Percentiles rank a stretch among this genome's conserved stretches.
These are phyloP conservation scores for Clitopilus hobsonii DNA, from an alignment of 768 basidiomycete species.

Conservation along the genomic window DNA sequence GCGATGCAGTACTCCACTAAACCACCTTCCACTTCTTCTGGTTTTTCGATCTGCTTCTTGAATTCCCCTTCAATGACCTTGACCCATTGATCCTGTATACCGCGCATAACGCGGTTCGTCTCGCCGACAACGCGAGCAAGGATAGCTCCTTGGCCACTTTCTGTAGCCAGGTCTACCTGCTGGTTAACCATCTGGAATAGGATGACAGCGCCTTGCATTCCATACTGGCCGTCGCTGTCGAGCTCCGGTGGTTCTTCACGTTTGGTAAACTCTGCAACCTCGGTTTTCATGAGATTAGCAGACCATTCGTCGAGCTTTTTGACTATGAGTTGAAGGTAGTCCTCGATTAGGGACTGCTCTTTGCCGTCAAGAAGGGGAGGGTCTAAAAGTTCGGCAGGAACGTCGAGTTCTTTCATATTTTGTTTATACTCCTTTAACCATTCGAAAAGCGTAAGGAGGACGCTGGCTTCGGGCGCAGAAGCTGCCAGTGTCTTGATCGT, in stretches of 20 bases:
- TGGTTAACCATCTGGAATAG: constrained; percentile 99
- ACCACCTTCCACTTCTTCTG: constrained; percentile 82
- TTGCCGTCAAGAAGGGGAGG: constrained; percentile 94
- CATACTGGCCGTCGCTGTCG: constrained; percentile 85
- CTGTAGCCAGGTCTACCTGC: constrained; percentile 90
- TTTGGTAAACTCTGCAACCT: constrained; percentile 77
- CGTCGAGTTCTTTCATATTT: constrained; percentile 90
- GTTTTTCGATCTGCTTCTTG: constrained; percentile 84
- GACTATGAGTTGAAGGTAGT: constrained; percentile 91
- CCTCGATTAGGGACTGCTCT: constrained; percentile 90
- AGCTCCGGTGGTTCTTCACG: constrained; percentile 85
- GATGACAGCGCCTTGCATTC: constrained; percentile 88
- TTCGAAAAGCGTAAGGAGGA: constrained; percentile 78
- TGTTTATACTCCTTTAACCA: constrained; percentile 96
- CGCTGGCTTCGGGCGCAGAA: constrained; percentile 82
- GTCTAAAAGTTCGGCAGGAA: constrained; percentile 76
- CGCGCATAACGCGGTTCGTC: constrained; percentile 82
- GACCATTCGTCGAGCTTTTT: constrained; percentile 98
- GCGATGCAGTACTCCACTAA: constrained; percentile 96
- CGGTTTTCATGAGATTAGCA: constrained; percentile 87
- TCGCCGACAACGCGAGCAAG: constrained; percentile 88
- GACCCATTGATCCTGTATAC: constrained; percentile 85
- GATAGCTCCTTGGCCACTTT: constrained; percentile 93
- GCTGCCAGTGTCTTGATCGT: constrained; percentile 67
- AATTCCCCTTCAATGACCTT: constrained; percentile 78